These are phyloP conservation scores for Colletotrichum liriopes DNA, from an alignment of 2,329 filamentous ascomycete species.

Conservation along the genomic window DNA sequence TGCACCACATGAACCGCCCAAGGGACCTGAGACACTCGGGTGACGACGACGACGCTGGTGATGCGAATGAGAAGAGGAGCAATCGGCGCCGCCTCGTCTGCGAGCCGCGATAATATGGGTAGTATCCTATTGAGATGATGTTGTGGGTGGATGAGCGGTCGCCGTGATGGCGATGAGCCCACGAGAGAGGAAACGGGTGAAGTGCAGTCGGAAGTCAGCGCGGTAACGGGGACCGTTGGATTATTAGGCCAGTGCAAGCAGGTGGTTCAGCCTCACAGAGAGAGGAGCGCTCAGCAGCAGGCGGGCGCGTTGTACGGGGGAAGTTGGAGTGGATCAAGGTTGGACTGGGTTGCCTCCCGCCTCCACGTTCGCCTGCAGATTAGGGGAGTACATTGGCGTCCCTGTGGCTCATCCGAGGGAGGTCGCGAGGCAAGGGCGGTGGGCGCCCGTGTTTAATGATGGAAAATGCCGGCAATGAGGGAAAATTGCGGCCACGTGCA, in stretches of 20 bases:
- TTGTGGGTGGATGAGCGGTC: conserved; percentile 35
- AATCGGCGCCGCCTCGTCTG: conserved; percentile 11
- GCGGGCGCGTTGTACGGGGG: conserved; percentile 21
- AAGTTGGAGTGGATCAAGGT: conserved; percentile 26
- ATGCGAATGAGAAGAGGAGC: conserved; percentile 22
- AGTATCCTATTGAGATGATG: conserved; percentile 2
- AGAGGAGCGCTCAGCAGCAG: conserved; percentile 5
- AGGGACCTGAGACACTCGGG: conserved; percentile 38
- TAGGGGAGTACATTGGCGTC: conserved; percentile 29
- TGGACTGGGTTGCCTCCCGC: conserved; percentile 43
- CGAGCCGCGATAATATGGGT: background rate
- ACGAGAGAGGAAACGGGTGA: conserved; percentile 42
- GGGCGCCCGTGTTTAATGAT: background rate
- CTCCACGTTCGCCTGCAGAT: conserved; percentile 31
- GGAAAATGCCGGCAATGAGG: conserved; percentile 12
- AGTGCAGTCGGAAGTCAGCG: conserved; percentile 33
- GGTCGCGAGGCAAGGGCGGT: background rate
- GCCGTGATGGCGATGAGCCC: conserved; percentile 44
- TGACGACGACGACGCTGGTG: conserved; percentile 19
- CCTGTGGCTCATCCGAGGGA: conserved; percentile 29
- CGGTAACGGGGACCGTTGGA: conserved; percentile 40
- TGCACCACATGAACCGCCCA: conserved; percentile 40
- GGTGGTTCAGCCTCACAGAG: conserved; percentile 41
- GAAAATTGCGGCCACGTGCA: conserved; percentile 31
- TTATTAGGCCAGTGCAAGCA: conserved; percentile 38